Conservation (phyloP, 441 rosid species). For the Cnidoscolus chayamansa region DNA sequence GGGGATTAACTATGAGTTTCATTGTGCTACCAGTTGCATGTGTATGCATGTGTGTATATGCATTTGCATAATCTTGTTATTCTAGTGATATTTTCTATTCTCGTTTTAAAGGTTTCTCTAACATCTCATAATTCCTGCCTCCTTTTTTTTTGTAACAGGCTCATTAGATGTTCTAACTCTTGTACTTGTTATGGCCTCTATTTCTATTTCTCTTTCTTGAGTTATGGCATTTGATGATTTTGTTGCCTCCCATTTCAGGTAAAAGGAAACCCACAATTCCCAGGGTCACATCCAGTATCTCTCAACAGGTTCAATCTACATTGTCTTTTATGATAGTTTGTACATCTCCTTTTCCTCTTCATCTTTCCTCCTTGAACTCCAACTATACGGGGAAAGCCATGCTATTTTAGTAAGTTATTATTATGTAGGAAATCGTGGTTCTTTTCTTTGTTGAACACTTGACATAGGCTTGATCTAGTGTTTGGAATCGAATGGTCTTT, state of each 20-base stretch:
- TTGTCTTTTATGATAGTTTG: constrained; percentile 12
- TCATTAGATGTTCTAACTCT: constrained; percentile 2
- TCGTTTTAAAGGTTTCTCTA: neutral
- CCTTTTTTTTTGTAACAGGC: neutral
- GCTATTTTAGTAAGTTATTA: neutral
- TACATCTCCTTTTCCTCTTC: neutral
- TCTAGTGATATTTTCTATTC: neutral
- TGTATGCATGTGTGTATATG: neutral
- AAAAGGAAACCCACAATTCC: constrained; percentile 77
- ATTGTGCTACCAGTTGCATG: neutral
- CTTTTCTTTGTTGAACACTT: neutral
- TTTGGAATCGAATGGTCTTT: neutral
- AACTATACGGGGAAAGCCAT: neutral
- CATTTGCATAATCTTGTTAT: neutral
- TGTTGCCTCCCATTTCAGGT: constrained; percentile 47
- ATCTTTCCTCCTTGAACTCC: neutral
- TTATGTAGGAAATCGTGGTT: neutral
- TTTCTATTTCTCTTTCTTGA: constrained; percentile 4
- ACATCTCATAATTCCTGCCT: neutral
- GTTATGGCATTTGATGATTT: constrained; percentile 4
- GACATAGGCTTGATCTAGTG: too few species aligned
- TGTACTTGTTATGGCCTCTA: neutral
- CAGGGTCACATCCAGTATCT: constrained; percentile 99
- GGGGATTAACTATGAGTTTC: neutral
- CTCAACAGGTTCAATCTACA: constrained; percentile 65